A percentile compares a stretch with the other conserved stretches of the same genome.
Conservation (phyloP, 495 filamentous ascomycete species). For the Talaromyces thailandensis region DNA sequence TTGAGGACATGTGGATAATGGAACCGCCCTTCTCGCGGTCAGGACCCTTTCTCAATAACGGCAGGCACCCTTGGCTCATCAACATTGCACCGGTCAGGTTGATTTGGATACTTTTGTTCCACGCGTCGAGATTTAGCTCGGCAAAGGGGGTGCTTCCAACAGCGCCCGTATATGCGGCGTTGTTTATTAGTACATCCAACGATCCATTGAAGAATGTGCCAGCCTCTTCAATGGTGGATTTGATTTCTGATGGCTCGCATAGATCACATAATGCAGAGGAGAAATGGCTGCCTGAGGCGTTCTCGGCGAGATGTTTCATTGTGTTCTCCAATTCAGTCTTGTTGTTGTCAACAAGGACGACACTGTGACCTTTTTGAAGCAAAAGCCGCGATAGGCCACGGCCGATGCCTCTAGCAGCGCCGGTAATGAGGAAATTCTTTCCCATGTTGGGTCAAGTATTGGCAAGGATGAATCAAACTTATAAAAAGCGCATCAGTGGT, state of each 20-base stretch:
- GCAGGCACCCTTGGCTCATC: constrained; percentile 24
- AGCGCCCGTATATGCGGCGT: constrained; percentile 12
- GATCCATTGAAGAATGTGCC: constrained; percentile 17
- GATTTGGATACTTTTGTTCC: constrained; percentile 25
- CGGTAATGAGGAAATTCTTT: constrained; percentile 17
- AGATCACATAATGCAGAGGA: constrained; percentile 17
- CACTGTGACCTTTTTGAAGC: constrained; percentile 16
- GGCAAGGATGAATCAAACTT: neutral
- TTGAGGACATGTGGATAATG: constrained; percentile 21
- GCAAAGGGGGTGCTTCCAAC: constrained; percentile 14
- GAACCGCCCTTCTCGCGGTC: constrained; percentile 10
- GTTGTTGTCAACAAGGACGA: constrained; percentile 23
- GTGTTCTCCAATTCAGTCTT: constrained; percentile 20
- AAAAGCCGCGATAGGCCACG: constrained; percentile 15
- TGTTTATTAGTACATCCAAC: constrained; percentile 22
- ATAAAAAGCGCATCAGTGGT: neutral
- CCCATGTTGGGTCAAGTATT: neutral
- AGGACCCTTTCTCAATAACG: constrained; percentile 16
- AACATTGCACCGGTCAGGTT: constrained; percentile 25
- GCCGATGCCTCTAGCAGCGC: constrained; percentile 22
- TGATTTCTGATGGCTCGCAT: constrained; percentile 17
- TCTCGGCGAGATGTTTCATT: neutral
- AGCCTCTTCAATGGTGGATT: constrained; percentile 11
- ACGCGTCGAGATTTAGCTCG: constrained; percentile 19
- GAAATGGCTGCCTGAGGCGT: neutral